A percentile compares a stretch with the other conserved stretches of the same genome.
These are phyloP conservation scores for Cryoendolithus antarcticus DNA, from an alignment of 2,329 filamentous ascomycete genomes.

Conservation along the genomic window DNA sequence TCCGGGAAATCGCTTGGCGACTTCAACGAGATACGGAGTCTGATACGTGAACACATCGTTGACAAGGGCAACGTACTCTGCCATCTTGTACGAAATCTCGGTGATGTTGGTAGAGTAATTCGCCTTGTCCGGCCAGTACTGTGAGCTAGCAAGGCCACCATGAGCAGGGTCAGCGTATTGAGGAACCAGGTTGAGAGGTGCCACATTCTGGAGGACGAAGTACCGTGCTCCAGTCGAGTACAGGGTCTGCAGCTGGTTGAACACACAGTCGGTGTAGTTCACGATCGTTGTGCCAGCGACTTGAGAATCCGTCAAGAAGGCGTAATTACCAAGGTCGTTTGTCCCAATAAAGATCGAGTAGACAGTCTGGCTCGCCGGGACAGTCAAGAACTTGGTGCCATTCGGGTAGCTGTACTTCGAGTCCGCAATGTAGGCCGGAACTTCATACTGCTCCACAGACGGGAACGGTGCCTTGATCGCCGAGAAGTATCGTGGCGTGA, in stretches of 20 bases:
- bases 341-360: constrained; percentile 73
- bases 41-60: constrained; percentile 42
- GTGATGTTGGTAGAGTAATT: constrained; percentile 31
- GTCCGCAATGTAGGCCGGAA: constrained; percentile 37
- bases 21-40: constrained; percentile 33
- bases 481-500: constrained; percentile 45
- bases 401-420: constrained; percentile 20
- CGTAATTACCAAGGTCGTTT: constrained; percentile 59
- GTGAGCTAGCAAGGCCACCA: constrained; percentile 30
- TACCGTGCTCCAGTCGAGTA: constrained; percentile 55
- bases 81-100: constrained; percentile 38
- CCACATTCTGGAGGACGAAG: constrained; percentile 60
- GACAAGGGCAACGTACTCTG: constrained; percentile 36
- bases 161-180: constrained; percentile 46
- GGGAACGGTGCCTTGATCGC: constrained; percentile 44
- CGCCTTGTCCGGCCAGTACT: constrained; percentile 37
- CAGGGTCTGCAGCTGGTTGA: constrained; percentile 47
- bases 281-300: constrained; percentile 45
- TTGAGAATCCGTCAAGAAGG: constrained; percentile 55
- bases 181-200: constrained; percentile 55
- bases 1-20: constrained; percentile 35
- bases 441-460: constrained; percentile 35
- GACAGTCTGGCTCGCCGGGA: constrained; percentile 47
- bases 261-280: constrained; percentile 58
- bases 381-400: constrained; percentile 30